A percentile compares a stretch with the other conserved stretches of the same genome.
These are phyloP conservation scores for Suillus variegatus DNA, from an alignment of 768 basidiomycete species.

Conservation along the genomic window DNA sequence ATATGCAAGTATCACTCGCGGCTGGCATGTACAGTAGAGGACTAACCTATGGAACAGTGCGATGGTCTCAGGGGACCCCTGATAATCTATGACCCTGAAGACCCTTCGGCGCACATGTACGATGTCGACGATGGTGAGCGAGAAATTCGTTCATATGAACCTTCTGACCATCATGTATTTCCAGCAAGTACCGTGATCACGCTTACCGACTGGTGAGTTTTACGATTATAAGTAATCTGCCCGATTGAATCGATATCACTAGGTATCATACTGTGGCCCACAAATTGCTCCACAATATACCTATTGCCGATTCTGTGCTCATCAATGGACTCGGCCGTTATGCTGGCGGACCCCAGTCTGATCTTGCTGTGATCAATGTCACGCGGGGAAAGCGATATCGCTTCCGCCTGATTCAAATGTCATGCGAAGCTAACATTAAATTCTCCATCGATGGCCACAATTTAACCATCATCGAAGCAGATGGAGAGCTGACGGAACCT, in stretches of 20 bases:
- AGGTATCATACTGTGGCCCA: conserved; percentile 20
- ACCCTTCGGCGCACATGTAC: conserved; percentile 40
- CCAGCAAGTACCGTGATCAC: conserved; percentile 44
- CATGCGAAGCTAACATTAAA: conserved; percentile 43
- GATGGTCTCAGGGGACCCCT: conserved; percentile 30
- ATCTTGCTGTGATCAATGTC: conserved; percentile 38
- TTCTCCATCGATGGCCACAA: conserved; percentile 48
- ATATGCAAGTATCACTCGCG: conserved; percentile 23
- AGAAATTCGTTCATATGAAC: not conserved
- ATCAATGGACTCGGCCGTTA: conserved; percentile 44
- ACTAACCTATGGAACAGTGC: conserved; percentile 9
- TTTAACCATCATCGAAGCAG: conserved; percentile 49
- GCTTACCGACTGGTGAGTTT: conserved; percentile 37
- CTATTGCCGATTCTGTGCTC: conserved; percentile 30
- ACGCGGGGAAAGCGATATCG: conserved; percentile 36
- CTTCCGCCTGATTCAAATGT: conserved; percentile 37
- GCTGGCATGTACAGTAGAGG: not conserved
- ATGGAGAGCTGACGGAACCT: conserved; percentile 42
- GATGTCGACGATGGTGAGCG: conserved; percentile 44
- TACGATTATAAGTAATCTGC: not conserved
- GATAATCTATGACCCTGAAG: conserved; percentile 44
- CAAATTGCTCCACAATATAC: conserved; percentile 21
- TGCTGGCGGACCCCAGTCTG: conserved; percentile 29
- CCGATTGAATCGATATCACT: not conserved
- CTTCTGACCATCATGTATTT: not conserved